These are phyloP conservation scores for Balansia obtecta DNA, from an alignment of 2,329 filamentous ascomycete species.

Conservation along the genomic window DNA sequence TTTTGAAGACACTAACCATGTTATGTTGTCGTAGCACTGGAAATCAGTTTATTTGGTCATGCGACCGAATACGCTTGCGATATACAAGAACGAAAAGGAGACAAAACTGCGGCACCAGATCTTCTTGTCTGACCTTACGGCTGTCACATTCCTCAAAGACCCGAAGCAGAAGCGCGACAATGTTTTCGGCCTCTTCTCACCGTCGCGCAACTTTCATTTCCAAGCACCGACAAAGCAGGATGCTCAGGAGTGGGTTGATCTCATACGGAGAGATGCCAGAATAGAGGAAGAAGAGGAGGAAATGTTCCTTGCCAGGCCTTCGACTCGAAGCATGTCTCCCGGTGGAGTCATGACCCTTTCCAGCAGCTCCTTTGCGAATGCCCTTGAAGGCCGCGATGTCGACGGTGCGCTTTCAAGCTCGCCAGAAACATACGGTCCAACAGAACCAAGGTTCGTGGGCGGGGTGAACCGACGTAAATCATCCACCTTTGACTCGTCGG, in stretches of 20 bases:
- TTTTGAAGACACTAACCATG: slow-evolving; percentile 8
- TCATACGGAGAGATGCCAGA: slow-evolving; percentile 66
- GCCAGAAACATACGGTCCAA: slow-evolving; percentile 38
- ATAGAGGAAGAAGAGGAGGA: slow-evolving; percentile 85
- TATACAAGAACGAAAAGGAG: slow-evolving; percentile 88
- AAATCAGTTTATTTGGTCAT: slow-evolving; percentile 82
- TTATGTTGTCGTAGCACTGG: slow-evolving; percentile 53
- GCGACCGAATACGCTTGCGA: slow-evolving; percentile 76
- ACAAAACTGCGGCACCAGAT: slow-evolving; percentile 82
- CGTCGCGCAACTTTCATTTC: slow-evolving; percentile 83
- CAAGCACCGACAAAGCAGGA: slow-evolving; percentile 63
- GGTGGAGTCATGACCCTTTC: slow-evolving; percentile 5
- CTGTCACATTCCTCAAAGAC: slow-evolving; percentile 78
- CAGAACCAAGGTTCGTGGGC: slow-evolving; percentile 20
- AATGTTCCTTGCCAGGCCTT: slow-evolving; percentile 59
- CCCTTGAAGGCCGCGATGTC: slow-evolving; percentile 16
- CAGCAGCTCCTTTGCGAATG: slow-evolving; percentile 3
- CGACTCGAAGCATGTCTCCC: slow-evolving; percentile 34
- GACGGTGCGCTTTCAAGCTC: slow-evolving; percentile 44
- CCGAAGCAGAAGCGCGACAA: slow-evolving; percentile 77
- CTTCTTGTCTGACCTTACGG: slow-evolving; percentile 77
- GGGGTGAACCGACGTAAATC: slow-evolving; percentile 39
- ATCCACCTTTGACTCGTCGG: slow-evolving; percentile 51
- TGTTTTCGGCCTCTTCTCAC: slow-evolving; percentile 86
- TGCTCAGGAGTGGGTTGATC: slow-evolving; percentile 73